phyloP scores from a whole-genome alignment of 768 basidiomycete species.

The Mycena galericulata region DNA sequence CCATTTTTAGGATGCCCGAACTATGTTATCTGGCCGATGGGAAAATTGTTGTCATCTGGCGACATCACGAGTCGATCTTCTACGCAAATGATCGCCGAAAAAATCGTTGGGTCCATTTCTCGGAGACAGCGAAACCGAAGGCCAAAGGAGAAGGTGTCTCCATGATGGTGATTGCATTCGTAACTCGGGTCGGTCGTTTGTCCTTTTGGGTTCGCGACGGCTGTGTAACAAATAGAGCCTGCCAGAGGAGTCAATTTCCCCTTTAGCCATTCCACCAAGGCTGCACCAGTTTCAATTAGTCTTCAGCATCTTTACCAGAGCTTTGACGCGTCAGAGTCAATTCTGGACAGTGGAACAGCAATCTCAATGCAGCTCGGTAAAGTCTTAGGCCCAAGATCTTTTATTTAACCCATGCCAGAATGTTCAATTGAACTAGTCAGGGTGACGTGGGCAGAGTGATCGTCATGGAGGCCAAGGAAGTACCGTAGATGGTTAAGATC shows the following conservation, averaged over 20 bases:
- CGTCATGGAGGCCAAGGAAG: constrained; percentile 15
- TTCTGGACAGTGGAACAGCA: constrained; percentile 14
- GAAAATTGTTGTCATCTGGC: too few species aligned
- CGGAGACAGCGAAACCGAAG: too few species aligned
- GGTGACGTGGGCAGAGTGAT: neutral
- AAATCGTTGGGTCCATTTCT: too few species aligned
- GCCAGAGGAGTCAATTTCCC: constrained; percentile 1
- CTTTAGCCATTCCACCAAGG: constrained; percentile 9
- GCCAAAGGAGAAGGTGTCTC: too few species aligned
- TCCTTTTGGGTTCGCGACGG: constrained; percentile 28
- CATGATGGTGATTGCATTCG: too few species aligned
- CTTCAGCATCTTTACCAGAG: neutral
- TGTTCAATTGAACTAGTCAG: constrained; percentile 5
- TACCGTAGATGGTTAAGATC: constrained; percentile 37
- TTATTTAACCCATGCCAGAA: neutral
- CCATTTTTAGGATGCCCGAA: too few species aligned
- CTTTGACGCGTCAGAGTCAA: neutral
- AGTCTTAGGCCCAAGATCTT: constrained; percentile 6
- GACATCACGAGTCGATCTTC: too few species aligned
- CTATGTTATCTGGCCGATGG: too few species aligned
- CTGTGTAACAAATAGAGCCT: constrained; percentile 31
- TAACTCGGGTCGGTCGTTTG: neutral
- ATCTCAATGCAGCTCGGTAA: neutral
- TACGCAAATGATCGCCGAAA: too few species aligned
- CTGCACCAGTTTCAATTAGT: neutral